Evolutionary conservation across 1,284 basidiomycete genomes (phyloP).

Genomic region (Puccinia horiana): DNA sequence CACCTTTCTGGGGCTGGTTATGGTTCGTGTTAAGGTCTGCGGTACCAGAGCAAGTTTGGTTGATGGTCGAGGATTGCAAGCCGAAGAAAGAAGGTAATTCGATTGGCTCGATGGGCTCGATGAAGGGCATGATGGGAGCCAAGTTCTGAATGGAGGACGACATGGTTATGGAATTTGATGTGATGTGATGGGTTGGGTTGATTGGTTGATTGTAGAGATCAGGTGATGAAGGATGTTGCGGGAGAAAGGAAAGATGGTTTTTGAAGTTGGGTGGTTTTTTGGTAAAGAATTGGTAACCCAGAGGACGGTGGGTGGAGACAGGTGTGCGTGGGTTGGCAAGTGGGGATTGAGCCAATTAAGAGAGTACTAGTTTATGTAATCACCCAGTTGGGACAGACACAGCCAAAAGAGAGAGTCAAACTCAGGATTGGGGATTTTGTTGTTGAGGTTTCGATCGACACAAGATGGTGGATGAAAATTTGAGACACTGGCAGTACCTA

Average conservation of each 20-base stretch:
- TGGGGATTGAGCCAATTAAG: not conserved
- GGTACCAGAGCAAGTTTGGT: not conserved
- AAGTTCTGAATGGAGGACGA: conserved; percentile 30
- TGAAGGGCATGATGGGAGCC: conserved; percentile 48
- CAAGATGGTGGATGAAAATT: not conserved
- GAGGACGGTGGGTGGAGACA: not conserved
- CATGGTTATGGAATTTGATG: conserved; percentile 12
- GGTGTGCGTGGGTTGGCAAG: not conserved
- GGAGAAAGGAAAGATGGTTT: not conserved
- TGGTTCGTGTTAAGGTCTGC: not conserved
- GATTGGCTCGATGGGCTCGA: conserved; percentile 41
- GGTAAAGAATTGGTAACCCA: not conserved
- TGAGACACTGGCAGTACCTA: not conserved
- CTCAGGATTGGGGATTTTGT: not conserved
- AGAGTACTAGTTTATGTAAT: conserved; percentile 2
- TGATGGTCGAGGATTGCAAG: not conserved
- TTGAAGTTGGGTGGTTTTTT: not conserved
- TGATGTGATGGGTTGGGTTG: not conserved
- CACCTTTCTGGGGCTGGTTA: conserved; percentile 23
- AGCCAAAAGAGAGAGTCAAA: not conserved
- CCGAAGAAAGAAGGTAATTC: conserved; percentile 25
- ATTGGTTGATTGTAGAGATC: not conserved
- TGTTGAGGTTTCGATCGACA: not conserved
- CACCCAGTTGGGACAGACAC: not conserved
- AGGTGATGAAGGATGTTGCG: not conserved